phyloP scores from a whole-genome alignment of 2,329 filamentous ascomycete species.

The Botrytis medusae region DNA sequence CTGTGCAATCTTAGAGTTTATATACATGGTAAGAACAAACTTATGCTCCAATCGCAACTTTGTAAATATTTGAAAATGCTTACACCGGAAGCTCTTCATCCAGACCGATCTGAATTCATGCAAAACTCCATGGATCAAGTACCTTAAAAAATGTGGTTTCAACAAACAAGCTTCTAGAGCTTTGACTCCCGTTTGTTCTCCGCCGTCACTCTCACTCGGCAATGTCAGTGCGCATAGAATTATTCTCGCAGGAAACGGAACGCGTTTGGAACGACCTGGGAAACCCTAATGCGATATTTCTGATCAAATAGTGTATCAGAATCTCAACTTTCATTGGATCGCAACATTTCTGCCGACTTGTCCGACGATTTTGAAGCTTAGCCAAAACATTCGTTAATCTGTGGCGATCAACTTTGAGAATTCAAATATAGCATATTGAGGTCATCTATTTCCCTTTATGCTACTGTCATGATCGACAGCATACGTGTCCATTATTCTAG shows the following conservation, averaged over 20 bases:
- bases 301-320: not conserved
- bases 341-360: not conserved
- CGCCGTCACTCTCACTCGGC: not conserved
- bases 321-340: not conserved
- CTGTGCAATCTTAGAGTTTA: not conserved
- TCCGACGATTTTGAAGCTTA: not conserved
- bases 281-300: not conserved
- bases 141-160: not conserved
- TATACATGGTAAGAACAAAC: conserved; percentile 6
- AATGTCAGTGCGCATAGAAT: conserved; percentile 8
- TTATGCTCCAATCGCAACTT: conserved; percentile 7
- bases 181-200: not conserved
- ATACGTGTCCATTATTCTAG: not conserved
- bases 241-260: not conserved
- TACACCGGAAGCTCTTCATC: not conserved
- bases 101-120: not conserved
- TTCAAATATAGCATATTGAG: not conserved
- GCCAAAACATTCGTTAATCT: not conserved
- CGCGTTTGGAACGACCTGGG: conserved; percentile 3
- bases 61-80: not conserved
- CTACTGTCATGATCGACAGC: not conserved
- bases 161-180: conserved; percentile 9
- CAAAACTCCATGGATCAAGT: not conserved
- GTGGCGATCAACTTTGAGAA: not conserved
- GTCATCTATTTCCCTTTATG: not conserved